phyloP scores from a whole-genome alignment of 208 protist genomes.

The Wallacemonas sp. region DNA sequence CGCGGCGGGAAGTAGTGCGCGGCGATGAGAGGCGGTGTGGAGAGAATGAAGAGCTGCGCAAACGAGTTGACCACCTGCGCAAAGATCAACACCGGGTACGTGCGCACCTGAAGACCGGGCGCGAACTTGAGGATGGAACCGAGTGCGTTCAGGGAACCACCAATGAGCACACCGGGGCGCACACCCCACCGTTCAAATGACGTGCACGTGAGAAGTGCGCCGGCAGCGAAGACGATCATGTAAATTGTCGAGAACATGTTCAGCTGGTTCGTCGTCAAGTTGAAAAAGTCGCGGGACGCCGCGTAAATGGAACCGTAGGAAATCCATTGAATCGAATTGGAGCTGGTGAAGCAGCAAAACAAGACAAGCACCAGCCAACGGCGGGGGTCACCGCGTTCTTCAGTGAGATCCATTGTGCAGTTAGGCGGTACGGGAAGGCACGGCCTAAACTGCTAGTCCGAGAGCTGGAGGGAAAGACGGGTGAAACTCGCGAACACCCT shows the following conservation, averaged over 20 bases:
- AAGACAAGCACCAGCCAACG: conserved; percentile 52
- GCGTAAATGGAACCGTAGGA: conserved; percentile 57
- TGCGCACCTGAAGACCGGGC: conserved; percentile 43
- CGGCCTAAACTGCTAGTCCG: no score
- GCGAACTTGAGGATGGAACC: conserved; percentile 61
- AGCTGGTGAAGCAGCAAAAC: conserved; percentile 63
- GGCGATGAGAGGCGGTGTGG: conserved; percentile 67
- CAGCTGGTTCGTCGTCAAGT: conserved; percentile 54
- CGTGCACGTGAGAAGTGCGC: conserved; percentile 60
- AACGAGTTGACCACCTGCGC: conserved; percentile 52
- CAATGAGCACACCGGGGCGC: conserved; percentile 50
- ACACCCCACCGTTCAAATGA: conserved; percentile 73
- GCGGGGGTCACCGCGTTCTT: conserved; percentile 33
- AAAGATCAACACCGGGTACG: conserved; percentile 48
- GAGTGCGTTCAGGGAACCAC: conserved; percentile 49
- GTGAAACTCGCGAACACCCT: no score
- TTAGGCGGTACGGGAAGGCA: no score
- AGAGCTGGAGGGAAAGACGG: no score
- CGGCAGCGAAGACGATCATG: conserved; percentile 75
- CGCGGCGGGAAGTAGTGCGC: conserved; percentile 59
- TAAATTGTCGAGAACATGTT: conserved; percentile 78
- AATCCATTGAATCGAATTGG: conserved; percentile 79
- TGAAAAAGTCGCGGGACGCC: conserved; percentile 37
- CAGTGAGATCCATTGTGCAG: conserved; percentile 7
- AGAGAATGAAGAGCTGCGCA: conserved; percentile 74